phyloP scores from a whole-genome alignment of 805 yeast genomes.

The Suhomyces sp. region DNA sequence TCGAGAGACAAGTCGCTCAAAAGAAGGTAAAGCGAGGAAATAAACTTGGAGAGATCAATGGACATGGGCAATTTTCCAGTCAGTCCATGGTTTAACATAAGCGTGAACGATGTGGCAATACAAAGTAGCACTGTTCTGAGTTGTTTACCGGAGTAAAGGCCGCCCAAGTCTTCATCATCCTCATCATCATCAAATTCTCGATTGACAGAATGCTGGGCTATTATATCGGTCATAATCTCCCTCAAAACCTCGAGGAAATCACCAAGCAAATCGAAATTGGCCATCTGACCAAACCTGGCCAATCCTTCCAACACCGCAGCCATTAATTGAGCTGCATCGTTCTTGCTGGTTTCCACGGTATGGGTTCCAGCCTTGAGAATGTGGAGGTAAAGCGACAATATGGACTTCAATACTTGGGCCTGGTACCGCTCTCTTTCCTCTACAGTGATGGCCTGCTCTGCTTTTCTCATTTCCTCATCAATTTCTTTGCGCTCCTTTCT shows the following conservation, averaged over 20 bases:
- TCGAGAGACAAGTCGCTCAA: slow-evolving; percentile 70
- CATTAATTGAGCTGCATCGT: slow-evolving; percentile 53
- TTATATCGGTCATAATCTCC: slow-evolving; percentile 63
- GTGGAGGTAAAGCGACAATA: slow-evolving; percentile 73
- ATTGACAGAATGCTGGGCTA: slow-evolving; percentile 42
- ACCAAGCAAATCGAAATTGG: slow-evolving; percentile 88
- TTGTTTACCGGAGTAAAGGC: slow-evolving; percentile 36
- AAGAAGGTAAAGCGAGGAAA: slow-evolving; percentile 68
- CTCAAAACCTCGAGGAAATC: slow-evolving; percentile 87
- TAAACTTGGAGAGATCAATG: slow-evolving; percentile 73
- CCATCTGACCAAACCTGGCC: slow-evolving; percentile 86
- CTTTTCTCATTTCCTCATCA: slow-evolving; percentile 83
- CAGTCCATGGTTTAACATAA: slow-evolving; percentile 67
- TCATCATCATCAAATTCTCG: slow-evolving; percentile 15
- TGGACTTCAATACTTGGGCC: slow-evolving; percentile 72
- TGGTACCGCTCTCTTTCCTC: slow-evolving; percentile 86
- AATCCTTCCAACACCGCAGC: slow-evolving; percentile 90
- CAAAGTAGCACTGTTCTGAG: slow-evolving; percentile 77
- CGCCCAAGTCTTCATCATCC: slow-evolving; percentile 23
- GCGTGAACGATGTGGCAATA: slow-evolving; percentile 84
- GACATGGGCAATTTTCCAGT: slow-evolving; percentile 59
- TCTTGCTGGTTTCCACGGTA: slow-evolving; percentile 34
- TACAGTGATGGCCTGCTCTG: slow-evolving; percentile 82
- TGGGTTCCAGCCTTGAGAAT: slow-evolving; percentile 53
- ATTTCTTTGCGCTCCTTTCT: slow-evolving; percentile 83